A percentile compares a stretch with the other conserved stretches of the same genome.
Evolutionary conservation across 345 rosid species (phyloP).

Genomic region (Geranium rotundifolium): DNA sequence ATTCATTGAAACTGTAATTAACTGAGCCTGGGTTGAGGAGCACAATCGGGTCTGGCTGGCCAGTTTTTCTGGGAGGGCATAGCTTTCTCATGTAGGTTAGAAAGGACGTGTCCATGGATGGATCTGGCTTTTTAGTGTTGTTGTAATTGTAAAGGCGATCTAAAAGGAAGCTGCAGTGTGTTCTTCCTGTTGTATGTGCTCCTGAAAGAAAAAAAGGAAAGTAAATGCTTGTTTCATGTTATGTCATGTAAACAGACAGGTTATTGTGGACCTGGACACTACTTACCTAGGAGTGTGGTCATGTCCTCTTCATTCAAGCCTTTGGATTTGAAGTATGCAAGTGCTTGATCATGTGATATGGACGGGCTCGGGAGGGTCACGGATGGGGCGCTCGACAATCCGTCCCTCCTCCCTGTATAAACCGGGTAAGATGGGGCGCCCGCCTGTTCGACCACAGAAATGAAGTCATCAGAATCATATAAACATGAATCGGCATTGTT

Average conservation of each 20-base stretch:
- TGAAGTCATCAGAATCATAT: too few species aligned
- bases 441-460: too few species aligned
- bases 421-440: too few species aligned
- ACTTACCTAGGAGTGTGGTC: too few species aligned
- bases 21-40: slow-evolving; percentile 49
- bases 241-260: background rate
- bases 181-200: background rate
- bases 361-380: too few species aligned
- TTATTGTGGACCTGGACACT: too few species aligned
- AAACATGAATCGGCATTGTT: too few species aligned
- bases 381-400: too few species aligned
- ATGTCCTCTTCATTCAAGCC: too few species aligned
- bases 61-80: background rate
- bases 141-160: background rate
- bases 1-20: slow-evolving; percentile 30
- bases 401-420: too few species aligned
- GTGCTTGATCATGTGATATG: too few species aligned
- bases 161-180: background rate
- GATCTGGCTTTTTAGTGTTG: background rate
- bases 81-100: background rate
- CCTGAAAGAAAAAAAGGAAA: background rate
- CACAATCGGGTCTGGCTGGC: slow-evolving; percentile 31
- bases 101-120: background rate
- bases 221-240: background rate
- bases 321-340: too few species aligned